Base-by-base conservation (phyloP, 306 rosid genomes). In the apple (Malus domestica) region DNA sequence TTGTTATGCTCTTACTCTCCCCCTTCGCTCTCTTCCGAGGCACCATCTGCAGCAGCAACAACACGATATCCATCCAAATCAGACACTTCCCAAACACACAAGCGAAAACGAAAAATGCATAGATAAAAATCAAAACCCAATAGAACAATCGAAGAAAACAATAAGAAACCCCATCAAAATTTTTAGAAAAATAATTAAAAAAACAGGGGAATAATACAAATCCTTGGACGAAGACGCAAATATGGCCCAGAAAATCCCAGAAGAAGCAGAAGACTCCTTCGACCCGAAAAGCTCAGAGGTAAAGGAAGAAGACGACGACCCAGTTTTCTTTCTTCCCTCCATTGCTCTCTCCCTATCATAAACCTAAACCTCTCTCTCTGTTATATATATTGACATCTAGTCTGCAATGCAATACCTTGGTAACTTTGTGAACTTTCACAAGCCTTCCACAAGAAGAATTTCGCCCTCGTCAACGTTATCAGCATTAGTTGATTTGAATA, bases 211-310 rank as follows among this genome's bases (percentile, higher is more conserved):
- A 51, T 54, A 57, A 61, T n/a, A 74, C 29, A 70, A 25, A 75
- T 89, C 97, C 93, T 89, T 86, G n/a, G 85, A 64, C 8, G 92
- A 40, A 61, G 92, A 87, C 15, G 92, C 52, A 59, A 90, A 90
- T 12, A 91, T 71, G 10, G 96, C 82, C 0, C 80, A 84, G 49
- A 93, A 89, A 80, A 89, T 88, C 78, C 88, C 90, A 58, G 89
- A 73, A 16, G 85, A 78, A 69, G 93, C 68, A 3, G 89, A 82
- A 8, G 88, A 79, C 27, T 87, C 91, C 63, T 76, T 80, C 54
- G 88, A 80, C 15, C 90, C 98, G 60, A 91, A 89, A 67, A 88
- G 88, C 72, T 93, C 93, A 83, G 85, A 86, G 80, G 93, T 86
- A 83, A 87, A 89, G 66, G 97, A 84, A 57, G 81, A 61, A 58